phyloP scores from a whole-genome alignment of 2,329 filamentous ascomycete species.

The Thielaviopsis punctulata region DNA sequence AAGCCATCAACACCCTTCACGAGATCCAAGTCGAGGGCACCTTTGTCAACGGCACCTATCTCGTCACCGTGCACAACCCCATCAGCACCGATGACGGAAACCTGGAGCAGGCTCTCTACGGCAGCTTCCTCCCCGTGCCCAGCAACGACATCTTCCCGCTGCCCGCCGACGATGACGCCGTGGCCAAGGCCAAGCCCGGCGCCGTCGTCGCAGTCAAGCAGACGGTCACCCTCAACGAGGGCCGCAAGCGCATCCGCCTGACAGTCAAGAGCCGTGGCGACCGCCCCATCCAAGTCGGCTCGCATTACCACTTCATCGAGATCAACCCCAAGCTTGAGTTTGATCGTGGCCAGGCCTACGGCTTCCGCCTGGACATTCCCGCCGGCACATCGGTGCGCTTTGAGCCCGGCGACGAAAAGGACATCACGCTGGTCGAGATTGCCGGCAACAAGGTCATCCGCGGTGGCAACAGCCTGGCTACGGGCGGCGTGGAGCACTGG shows the following conservation, averaged over 20 bases:
- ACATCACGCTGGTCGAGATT: slow-evolving; percentile 79
- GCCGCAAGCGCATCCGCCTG: slow-evolving; percentile 54
- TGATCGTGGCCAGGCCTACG: slow-evolving; percentile 67
- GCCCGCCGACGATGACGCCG: slow-evolving; percentile 26
- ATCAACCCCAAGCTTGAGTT: slow-evolving; percentile 83
- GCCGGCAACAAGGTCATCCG: slow-evolving; percentile 62
- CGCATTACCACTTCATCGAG: slow-evolving; percentile 93
- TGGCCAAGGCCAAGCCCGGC: slow-evolving; percentile 53
- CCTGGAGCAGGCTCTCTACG: slow-evolving; percentile 72
- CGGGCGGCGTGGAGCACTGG: slow-evolving; percentile 49
- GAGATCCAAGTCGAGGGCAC: slow-evolving; percentile 92
- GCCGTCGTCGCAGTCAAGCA: slow-evolving; percentile 57
- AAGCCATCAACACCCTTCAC: slow-evolving; percentile 59
- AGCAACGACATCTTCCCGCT: slow-evolving; percentile 48
- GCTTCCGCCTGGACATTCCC: slow-evolving; percentile 74
- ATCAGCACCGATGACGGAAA: slow-evolving; percentile 76
- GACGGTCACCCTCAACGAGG: slow-evolving; percentile 53
- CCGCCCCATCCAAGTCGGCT: slow-evolving; percentile 79
- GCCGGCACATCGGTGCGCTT: slow-evolving; percentile 87
- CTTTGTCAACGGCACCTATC: slow-evolving; percentile 76
- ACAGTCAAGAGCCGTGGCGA: slow-evolving; percentile 76
- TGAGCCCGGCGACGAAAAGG: slow-evolving; percentile 83
- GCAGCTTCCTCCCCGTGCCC: slow-evolving; percentile 75
- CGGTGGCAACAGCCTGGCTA: slow-evolving; percentile 68
- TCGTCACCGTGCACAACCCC: slow-evolving; percentile 86